phyloP scores from a whole-genome alignment of 345 rosid genomes.

The Melaleuca alternifolia region DNA sequence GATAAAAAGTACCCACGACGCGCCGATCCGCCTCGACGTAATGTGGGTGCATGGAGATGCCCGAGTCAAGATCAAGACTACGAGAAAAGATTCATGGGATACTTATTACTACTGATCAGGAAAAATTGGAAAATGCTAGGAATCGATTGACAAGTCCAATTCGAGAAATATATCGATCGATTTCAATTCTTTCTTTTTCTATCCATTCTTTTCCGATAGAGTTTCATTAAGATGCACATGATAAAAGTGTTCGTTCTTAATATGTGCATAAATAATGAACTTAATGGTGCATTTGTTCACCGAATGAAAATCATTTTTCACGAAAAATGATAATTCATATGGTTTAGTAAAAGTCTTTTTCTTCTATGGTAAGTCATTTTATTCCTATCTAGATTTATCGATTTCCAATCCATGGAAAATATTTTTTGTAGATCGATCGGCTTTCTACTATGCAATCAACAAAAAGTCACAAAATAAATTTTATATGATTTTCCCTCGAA shows the following conservation, averaged over 20 bases:
- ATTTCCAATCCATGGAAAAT: neutral
- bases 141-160: too few species aligned
- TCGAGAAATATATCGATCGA: too few species aligned
- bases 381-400: neutral
- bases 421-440: neutral
- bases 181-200: too few species aligned
- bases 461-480: neutral
- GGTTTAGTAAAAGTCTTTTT: fast-evolving
- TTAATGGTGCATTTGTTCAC: neutral
- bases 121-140: too few species aligned
- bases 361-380: neutral
- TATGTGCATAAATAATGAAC: neutral
- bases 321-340: neutral
- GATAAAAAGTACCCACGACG: neutral
- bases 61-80: too few species aligned
- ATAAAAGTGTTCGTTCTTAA: too few species aligned
- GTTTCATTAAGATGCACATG: too few species aligned
- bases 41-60: neutral
- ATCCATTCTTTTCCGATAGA: too few species aligned
- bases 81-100: too few species aligned
- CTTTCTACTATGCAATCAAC: neutral
- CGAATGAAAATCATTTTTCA: neutral
- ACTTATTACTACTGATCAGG: too few species aligned
- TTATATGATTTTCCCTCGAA: neutral
- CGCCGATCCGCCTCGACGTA: fast-evolving